A percentile compares a stretch with the other conserved stretches of the same genome.
phyloP scores from a whole-genome alignment of 192 early-diverging fungal species.

The Coemansia umbellata region DNA sequence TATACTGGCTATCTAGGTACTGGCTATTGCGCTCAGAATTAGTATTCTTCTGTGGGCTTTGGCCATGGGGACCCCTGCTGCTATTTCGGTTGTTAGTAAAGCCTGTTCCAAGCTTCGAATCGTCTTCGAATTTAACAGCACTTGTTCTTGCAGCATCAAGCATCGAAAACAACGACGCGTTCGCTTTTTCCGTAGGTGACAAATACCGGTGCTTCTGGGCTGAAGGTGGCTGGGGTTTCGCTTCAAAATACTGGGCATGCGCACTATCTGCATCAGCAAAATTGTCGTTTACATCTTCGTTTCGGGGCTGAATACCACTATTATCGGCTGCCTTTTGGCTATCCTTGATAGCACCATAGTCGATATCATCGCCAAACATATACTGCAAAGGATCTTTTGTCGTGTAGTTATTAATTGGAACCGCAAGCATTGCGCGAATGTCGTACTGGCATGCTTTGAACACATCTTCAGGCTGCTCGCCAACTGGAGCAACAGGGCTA shows the following conservation, averaged over 20 bases:
- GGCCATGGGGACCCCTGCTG: no score
- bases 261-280: no score
- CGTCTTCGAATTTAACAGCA: not conserved
- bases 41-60: not conserved
- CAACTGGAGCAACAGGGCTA: not conserved
- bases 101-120: not conserved
- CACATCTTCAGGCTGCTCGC: not conserved
- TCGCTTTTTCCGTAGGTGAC: slow-evolving; percentile 23
- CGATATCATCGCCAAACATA: not conserved
- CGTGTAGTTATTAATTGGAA: not conserved
- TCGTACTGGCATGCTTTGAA: not conserved
- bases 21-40: not conserved
- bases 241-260: no score
- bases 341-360: not conserved
- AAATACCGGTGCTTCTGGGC: slow-evolving; percentile 2
- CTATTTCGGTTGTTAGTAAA: not conserved
- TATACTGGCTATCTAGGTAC: not conserved
- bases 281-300: no score
- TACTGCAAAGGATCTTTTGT: not conserved
- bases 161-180: slow-evolving; percentile 39
- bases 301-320: no score
- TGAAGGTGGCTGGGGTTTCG: not conserved
- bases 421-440: not conserved
- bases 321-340: not conserved
- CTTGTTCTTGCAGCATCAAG: slow-evolving; percentile 8